phyloP scores from a whole-genome alignment of 176 grass and related monocot genomes.

The Zizania latifolia region DNA sequence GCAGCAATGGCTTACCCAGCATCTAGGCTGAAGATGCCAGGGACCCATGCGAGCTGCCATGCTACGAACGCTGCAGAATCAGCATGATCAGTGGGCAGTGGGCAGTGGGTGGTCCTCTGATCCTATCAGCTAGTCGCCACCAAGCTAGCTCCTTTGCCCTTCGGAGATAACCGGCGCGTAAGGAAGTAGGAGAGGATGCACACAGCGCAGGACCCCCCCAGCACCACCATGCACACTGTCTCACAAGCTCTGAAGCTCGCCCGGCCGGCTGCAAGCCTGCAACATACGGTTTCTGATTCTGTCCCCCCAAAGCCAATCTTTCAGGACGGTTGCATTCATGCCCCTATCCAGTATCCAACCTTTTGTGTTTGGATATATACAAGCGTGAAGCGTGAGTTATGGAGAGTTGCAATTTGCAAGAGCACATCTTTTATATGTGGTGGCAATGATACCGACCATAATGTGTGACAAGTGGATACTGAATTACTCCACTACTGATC shows the following conservation, averaged over 20 bases:
- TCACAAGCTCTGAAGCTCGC: conserved; percentile 2
- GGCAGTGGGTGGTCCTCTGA: conserved; percentile 26
- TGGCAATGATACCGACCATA: background rate
- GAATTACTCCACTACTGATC: too few relatives aligned
- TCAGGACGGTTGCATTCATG: conserved; percentile 11
- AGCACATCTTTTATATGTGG: background rate
- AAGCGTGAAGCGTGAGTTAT: background rate
- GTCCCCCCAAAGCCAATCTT: background rate
- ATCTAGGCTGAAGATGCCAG: conserved; percentile 27
- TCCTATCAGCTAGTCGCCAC: background rate
- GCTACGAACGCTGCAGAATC: conserved; percentile 27
- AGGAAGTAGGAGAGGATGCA: conserved; percentile 20
- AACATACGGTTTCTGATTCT: conserved; percentile 21
- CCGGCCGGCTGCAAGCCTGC: background rate
- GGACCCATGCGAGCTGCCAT: conserved; percentile 22
- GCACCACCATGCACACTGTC: conserved; percentile 1
- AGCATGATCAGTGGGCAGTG: background rate
- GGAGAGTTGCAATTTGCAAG: background rate
- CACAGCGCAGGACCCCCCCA: conserved; percentile 2
- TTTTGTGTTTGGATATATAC: background rate
- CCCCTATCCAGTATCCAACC: conserved; percentile 15
- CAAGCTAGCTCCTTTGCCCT: conserved; percentile 15
- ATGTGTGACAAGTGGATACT: background rate
- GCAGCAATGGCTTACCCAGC: background rate
- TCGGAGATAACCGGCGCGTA: background rate